These are phyloP conservation scores for Gaeumannomyces tritici DNA, from an alignment of 2,329 filamentous ascomycete species.

Conservation along the genomic window DNA sequence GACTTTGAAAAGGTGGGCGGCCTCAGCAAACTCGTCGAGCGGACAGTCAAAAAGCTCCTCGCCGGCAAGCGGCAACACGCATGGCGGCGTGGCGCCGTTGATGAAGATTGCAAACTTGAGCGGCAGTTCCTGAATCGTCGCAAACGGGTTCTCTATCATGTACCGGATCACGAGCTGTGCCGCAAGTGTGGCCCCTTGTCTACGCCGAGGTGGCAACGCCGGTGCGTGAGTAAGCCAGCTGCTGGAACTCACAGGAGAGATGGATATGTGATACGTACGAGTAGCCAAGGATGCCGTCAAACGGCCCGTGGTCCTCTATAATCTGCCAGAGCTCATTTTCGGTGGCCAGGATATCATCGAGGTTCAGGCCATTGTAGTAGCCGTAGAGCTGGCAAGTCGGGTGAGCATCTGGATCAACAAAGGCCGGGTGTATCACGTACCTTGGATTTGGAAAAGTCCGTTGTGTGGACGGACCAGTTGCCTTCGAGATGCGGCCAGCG, in stretches of 20 bases:
- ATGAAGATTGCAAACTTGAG: slow-evolving; percentile 8
- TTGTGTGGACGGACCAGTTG: slow-evolving; percentile 8
- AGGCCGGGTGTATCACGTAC: neutral
- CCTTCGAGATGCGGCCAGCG: slow-evolving; percentile 8
- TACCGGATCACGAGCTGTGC: slow-evolving; percentile 7
- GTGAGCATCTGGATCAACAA: neutral
- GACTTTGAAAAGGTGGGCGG: slow-evolving; percentile 6
- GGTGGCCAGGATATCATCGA: slow-evolving; percentile 8
- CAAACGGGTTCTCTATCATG: slow-evolving; percentile 7
- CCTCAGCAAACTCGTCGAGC: slow-evolving; percentile 6
- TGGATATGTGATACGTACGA: neutral
- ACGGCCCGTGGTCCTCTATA: slow-evolving; percentile 8
- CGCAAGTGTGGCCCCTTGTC: slow-evolving; percentile 8
- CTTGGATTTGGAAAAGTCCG: slow-evolving; percentile 8
- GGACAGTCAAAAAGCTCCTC: slow-evolving; percentile 5
- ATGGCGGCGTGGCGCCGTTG: slow-evolving; percentile 7
- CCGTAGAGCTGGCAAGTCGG: slow-evolving; percentile 1
- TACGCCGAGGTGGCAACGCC: neutral
- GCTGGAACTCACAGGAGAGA: too few relatives aligned
- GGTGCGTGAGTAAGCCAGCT: too few relatives aligned
- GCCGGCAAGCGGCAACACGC: slow-evolving; percentile 6
- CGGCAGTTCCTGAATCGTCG: slow-evolving; percentile 7
- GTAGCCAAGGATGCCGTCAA: slow-evolving; percentile 6
- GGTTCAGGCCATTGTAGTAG: slow-evolving; percentile 6
- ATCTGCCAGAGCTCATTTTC: slow-evolving; percentile 8